Evolutionary conservation across 129 eudicot genomes (phyloP), one percentile per base, ranked within the genome.

Genomic region (Flaveria robusta): DNA sequence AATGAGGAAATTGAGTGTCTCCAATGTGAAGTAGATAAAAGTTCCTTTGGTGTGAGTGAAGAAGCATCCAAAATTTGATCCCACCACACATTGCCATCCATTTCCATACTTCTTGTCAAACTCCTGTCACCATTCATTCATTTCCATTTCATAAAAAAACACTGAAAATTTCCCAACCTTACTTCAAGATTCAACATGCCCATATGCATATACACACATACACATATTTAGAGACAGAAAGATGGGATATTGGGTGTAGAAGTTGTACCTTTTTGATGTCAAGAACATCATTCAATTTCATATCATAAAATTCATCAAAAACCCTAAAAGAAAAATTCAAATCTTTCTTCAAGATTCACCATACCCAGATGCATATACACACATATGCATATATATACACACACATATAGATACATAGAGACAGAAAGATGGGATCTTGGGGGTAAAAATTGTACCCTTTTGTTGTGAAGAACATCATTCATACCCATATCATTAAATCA

Each of bases 41-140:
- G 91, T 88, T 43, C 98, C 98, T 77, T 89, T 87, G 19, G 84
- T 84, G 71, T 94, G 98, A 24, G 97, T 94, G 83, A 94, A 91
- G 81, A 87, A 94, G 81, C 98, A 94, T 26, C 97, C 97, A 71
- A 94, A 94, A 79, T 94, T 94, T 68, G 98, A 91, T 73, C 98
- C 98, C 79, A 94, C 98, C 86, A 91, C 98, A 79, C 98, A 94
- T 70, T 94, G 98, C 98, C 98, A 94, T 81, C 98, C 97, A 81
- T 73, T 85, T 77, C 97, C 98, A 86, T 91, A 91, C 79, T 56
- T 88, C 71, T 83, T 84, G 82, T 94, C 98, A 59, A 94, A 91
- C 59, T 94, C 98, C 98, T 94, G 92, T 83, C 74, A 79, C 79
- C 83, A 72, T 70, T 77, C 11, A 54, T 67, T 70, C 75, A 69